phyloP scores from a whole-genome alignment of 352 stramenopile genomes.

The Blastocystis sp. region DNA sequence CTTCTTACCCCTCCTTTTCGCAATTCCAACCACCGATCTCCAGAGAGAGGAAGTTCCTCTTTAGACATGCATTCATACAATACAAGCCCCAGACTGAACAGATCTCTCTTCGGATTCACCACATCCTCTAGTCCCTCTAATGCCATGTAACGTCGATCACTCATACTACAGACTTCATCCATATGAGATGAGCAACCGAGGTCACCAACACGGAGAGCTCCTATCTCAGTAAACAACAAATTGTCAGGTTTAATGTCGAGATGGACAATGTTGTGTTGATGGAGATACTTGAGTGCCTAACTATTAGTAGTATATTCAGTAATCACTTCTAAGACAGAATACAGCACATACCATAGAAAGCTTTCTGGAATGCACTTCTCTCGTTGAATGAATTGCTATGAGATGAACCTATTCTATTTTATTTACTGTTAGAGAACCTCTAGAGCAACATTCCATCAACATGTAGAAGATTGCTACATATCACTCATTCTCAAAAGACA shows the following conservation, averaged over 20 bases:
- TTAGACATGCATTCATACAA: background rate
- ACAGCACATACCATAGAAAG: constrained; percentile 16
- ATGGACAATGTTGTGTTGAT: constrained; percentile 75
- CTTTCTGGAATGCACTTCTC: background rate
- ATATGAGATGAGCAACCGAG: constrained; percentile 30
- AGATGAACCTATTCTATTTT: background rate
- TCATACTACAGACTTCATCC: background rate
- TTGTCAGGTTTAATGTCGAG: constrained; percentile 74
- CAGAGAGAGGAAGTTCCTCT: background rate
- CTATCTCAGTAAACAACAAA: constrained; percentile 73
- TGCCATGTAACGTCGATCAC: constrained; percentile 31
- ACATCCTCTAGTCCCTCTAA: constrained; percentile 22
- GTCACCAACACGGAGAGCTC: constrained; percentile 65
- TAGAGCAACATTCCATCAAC: constrained; percentile 44
- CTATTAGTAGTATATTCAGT: background rate
- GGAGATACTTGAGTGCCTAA: constrained; percentile 66
- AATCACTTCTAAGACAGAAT: background rate
- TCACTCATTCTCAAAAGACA: background rate
- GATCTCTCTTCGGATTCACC: background rate
- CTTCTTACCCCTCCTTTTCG: background rate
- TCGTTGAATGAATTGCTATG: background rate
- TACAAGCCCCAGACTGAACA: constrained; percentile 45
- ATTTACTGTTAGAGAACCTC: background rate
- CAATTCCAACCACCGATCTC: constrained; percentile 14
- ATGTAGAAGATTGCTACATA: constrained; percentile 34